Evolutionary conservation across 2,329 filamentous ascomycete species (phyloP), one percentile per base, ranked within the genome.

Genomic region (Calonectria honghensis): DNA sequence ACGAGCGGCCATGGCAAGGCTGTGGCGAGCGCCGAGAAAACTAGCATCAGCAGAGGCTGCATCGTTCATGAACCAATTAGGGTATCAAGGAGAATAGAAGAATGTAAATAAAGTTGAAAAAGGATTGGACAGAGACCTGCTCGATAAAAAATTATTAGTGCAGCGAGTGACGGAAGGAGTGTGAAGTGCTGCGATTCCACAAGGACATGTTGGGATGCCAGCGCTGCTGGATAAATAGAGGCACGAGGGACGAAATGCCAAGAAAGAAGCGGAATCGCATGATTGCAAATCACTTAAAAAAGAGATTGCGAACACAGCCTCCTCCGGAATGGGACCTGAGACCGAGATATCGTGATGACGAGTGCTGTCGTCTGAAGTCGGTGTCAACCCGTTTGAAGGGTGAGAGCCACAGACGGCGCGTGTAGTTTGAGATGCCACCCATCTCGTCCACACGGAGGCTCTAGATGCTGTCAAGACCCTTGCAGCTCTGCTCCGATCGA

Each of bases 361-460:
- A 69, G 35, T 73, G 45, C 39, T 31, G 48, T 29, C 57, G 71
- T 73, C 71, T 69, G 71, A 69, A 65, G 48, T 73, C 66, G 37
- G 71, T 73, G 65, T 69, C 71, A 73, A 59, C 50, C 57, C 57
- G 50, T 41, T 41, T 39, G 48, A 65, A 41, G 64, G 64, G 54
- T 41, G 35, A 16, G 31, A 29, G 48, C 29, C 41, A 31, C 64
- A 18, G 59, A 70, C 16, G 48, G 48, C 59, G n/a, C 48, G 20
- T 45, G 27, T 50, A 72, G 70, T 68, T 72, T 68, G 63, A 72
- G 70, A n/a, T 61, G 50, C 3, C 20, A 45, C 45, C 54, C 20
- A 27, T 54, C 27, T 45, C 27, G 41, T 29, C 39, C 18, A 29
- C 37, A 29, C 48, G 52, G 64, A 54, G 64, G 52, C 41, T n/a